These are phyloP conservation scores for Kodamaea neixiangensis DNA, from an alignment of 805 yeast genomes.

Conservation along the genomic window DNA sequence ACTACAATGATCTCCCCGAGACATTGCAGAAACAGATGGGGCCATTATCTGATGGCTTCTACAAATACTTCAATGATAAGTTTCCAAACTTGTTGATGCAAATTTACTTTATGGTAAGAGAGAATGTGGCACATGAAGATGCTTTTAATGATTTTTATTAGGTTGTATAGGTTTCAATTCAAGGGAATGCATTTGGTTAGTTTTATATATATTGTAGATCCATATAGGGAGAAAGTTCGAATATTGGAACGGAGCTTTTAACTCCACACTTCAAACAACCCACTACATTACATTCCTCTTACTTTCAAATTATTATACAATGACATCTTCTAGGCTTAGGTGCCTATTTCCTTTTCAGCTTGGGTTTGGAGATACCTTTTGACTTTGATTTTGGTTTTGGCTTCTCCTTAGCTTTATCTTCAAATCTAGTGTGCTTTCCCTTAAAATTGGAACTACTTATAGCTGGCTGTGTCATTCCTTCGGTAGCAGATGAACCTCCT, in stretches of 20 bases:
- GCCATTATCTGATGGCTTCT: slow-evolving; percentile 83
- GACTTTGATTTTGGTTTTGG: background rate
- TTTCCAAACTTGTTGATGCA: slow-evolving; percentile 83
- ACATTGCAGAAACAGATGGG: slow-evolving; percentile 66
- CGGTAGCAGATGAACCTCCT: slow-evolving; percentile 34
- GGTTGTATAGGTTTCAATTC: slow-evolving; percentile 4
- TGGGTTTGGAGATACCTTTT: background rate
- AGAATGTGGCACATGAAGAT: slow-evolving; percentile 63
- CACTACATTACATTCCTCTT: background rate
- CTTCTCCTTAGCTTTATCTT: slow-evolving; percentile 17
- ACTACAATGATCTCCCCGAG: slow-evolving; percentile 83
- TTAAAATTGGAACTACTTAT: slow-evolving; percentile 53
- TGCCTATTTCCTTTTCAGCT: background rate
- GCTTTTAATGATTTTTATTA: slow-evolving; percentile 46
- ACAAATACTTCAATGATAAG: slow-evolving; percentile 66
- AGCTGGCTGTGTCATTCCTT: slow-evolving; percentile 43
- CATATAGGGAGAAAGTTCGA: too few relatives aligned
- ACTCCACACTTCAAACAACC: background rate
- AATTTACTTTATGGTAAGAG: slow-evolving; percentile 62
- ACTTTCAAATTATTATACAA: background rate
- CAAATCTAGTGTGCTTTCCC: slow-evolving; percentile 56
- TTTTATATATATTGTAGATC: slow-evolving; percentile 1
- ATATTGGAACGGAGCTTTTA: too few relatives aligned
- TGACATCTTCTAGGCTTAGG: background rate
- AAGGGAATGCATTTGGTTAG: slow-evolving; percentile 3